Conservation (phyloP, 202 grass and related monocot species). For the Cymbopogon flexuosus region DNA sequence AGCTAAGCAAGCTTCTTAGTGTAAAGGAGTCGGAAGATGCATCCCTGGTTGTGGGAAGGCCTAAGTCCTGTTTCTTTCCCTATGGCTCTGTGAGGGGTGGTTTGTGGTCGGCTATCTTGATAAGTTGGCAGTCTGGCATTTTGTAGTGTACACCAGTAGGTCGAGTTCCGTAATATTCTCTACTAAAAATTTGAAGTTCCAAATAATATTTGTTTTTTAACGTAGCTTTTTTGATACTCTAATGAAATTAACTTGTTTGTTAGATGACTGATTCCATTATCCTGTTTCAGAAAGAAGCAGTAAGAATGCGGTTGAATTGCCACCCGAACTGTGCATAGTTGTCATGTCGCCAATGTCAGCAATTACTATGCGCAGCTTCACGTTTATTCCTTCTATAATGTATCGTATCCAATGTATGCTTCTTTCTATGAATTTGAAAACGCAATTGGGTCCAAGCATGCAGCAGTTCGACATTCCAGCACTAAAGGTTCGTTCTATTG, state of each 20-base stretch:
- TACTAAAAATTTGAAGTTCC: not conserved
- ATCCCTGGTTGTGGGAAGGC: not conserved
- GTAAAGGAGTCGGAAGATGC: not conserved
- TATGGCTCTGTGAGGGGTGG: not conserved
- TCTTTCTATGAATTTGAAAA: conserved; percentile 64
- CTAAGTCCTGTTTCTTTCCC: not conserved
- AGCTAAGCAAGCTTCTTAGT: not conserved
- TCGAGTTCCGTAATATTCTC: not conserved
- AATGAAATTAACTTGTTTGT: not conserved
- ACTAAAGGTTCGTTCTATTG: conserved; percentile 44
- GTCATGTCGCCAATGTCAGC: conserved; percentile 50
- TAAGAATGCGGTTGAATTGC: conserved; percentile 45
- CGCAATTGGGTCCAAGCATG: conserved; percentile 37
- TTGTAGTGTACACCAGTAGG: no score
- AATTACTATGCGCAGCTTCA: conserved; percentile 45
- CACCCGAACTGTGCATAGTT: conserved; percentile 73
- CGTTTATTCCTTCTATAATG: conserved; percentile 63
- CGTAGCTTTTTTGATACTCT: not conserved
- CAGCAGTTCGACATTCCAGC: conserved; percentile 42
- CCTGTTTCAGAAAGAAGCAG: conserved; percentile 38
- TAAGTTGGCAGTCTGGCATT: not conserved
- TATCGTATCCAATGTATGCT: conserved; percentile 65
- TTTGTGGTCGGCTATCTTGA: not conserved
- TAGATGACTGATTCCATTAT: conserved; percentile 20
- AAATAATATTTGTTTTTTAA: not conserved